These are phyloP conservation scores for Penicillium silybi DNA, from an alignment of 495 filamentous ascomycete genomes.

Conservation along the genomic window DNA sequence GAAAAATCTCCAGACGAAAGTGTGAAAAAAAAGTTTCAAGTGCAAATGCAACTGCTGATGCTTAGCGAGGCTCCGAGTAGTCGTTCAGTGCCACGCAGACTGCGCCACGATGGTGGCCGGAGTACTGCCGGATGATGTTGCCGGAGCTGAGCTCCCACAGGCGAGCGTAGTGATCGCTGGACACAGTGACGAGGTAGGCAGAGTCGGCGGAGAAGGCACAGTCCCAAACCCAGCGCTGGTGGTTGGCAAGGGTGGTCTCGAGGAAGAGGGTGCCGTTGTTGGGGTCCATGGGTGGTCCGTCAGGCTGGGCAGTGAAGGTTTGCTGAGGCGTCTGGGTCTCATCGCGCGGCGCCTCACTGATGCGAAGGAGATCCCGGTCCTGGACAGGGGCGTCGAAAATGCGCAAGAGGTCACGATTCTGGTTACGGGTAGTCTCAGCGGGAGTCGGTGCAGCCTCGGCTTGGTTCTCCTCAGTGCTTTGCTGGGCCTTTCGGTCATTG, in stretches of 20 bases:
- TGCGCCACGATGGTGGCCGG: slow-evolving; percentile 91
- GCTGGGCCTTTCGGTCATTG: slow-evolving; percentile 21
- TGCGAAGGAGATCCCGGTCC: slow-evolving; percentile 24
- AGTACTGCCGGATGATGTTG: slow-evolving; percentile 93
- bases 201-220: slow-evolving; percentile 97
- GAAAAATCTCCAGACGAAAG: slow-evolving; percentile 1
- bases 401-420: slow-evolving; percentile 22
- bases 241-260: slow-evolving; percentile 85
- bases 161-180: slow-evolving; percentile 94
- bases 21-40: background rate
- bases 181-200: slow-evolving; percentile 96
- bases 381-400: slow-evolving; percentile 20
- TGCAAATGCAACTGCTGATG: background rate
- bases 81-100: slow-evolving; percentile 97
- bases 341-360: slow-evolving; percentile 23
- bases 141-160: slow-evolving; percentile 87
- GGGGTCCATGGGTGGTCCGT: slow-evolving; percentile 45
- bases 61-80: slow-evolving; percentile 69
- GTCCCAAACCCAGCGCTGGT: slow-evolving; percentile 99
- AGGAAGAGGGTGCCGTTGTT: slow-evolving; percentile 61
- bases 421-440: slow-evolving; percentile 13
- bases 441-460: slow-evolving; percentile 6
- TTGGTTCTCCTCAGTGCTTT: slow-evolving; percentile 13
- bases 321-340: slow-evolving; percentile 27
- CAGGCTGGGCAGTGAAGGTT: slow-evolving; percentile 38